Conservation (phyloP, 495 filamentous ascomycete species). For the Pyronema omphalodes region DNA sequence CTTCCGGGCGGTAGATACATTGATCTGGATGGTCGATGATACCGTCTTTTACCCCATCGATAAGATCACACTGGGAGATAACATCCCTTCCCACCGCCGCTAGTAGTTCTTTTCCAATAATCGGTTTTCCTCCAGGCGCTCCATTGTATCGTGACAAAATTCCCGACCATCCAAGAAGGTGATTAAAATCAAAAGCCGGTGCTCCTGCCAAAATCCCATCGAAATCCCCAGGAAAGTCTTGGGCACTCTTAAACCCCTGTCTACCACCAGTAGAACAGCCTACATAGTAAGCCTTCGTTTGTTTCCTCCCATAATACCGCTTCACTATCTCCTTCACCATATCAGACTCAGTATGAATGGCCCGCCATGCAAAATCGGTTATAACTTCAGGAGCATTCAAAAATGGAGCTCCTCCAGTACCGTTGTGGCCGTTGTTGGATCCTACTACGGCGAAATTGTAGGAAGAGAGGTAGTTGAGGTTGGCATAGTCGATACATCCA, state of each 20-base stretch:
- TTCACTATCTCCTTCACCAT: slow-evolving; percentile 25
- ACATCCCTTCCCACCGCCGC: slow-evolving; percentile 37
- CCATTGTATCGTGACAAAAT: neutral
- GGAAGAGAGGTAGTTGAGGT: slow-evolving; percentile 28
- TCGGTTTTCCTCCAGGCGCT: neutral
- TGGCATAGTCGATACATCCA: slow-evolving; percentile 28
- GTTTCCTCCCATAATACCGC: slow-evolving; percentile 29
- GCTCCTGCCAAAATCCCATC: slow-evolving; percentile 51
- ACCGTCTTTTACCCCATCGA: slow-evolving; percentile 44
- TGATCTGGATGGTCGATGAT: slow-evolving; percentile 44
- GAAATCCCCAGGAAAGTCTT: slow-evolving; percentile 38
- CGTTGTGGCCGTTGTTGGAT: slow-evolving; percentile 35
- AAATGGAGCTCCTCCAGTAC: slow-evolving; percentile 32
- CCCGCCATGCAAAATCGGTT: slow-evolving; percentile 15
- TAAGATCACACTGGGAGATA: slow-evolving; percentile 43
- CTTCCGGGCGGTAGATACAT: slow-evolving; percentile 37
- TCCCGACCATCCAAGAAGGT: neutral
- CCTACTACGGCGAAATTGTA: slow-evolving; percentile 36
- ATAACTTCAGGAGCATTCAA: slow-evolving; percentile 28
- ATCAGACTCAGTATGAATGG: neutral
- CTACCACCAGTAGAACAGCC: slow-evolving; percentile 44
- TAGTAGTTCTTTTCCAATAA: slow-evolving; percentile 34
- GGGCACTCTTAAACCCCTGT: slow-evolving; percentile 36
- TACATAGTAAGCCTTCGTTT: slow-evolving; percentile 35
- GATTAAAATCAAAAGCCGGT: slow-evolving; percentile 26